Conservation (phyloP, 2,329 filamentous ascomycete species). For the Xylogone sp. region DNA sequence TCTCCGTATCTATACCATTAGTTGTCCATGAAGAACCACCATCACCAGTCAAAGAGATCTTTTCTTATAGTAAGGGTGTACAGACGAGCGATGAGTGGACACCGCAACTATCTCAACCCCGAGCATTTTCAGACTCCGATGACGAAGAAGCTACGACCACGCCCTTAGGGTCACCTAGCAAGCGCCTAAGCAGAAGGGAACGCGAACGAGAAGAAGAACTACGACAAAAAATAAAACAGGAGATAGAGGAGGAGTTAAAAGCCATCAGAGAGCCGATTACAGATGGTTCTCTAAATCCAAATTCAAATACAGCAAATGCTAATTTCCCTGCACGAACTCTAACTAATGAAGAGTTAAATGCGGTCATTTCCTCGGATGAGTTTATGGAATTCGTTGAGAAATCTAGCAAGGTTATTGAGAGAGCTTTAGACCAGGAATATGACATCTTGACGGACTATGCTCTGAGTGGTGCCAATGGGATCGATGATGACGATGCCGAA, state of each 20-base stretch:
- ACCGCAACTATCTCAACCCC: slow-evolving; percentile 47
- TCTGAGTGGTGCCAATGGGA: slow-evolving; percentile 65
- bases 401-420: slow-evolving; percentile 95
- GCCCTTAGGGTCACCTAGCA: slow-evolving; percentile 49
- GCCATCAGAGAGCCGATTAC: slow-evolving; percentile 60
- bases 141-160: slow-evolving; percentile 56
- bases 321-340: slow-evolving; percentile 79
- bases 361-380: slow-evolving; percentile 86
- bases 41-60: slow-evolving; percentile 74
- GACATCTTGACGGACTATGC: slow-evolving; percentile 96
- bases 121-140: slow-evolving; percentile 55
- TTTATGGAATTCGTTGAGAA: slow-evolving; percentile 94
- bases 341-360: slow-evolving; percentile 79
- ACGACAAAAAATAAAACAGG: slow-evolving; percentile 74
- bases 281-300: slow-evolving; percentile 44
- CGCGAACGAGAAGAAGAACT: slow-evolving; percentile 86
- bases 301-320: slow-evolving; percentile 36
- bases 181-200: slow-evolving; percentile 74
- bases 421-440: slow-evolving; percentile 92
- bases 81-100: slow-evolving; percentile 80
- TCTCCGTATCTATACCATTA: slow-evolving; percentile 52
- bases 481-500: slow-evolving; percentile 80
- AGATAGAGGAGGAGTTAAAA: slow-evolving; percentile 89
- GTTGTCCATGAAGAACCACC: slow-evolving; percentile 80
- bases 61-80: slow-evolving; percentile 95